Base-by-base conservation (phyloP, 164 flowering plant genomes). In the Chloranthus sessilifolius region DNA sequence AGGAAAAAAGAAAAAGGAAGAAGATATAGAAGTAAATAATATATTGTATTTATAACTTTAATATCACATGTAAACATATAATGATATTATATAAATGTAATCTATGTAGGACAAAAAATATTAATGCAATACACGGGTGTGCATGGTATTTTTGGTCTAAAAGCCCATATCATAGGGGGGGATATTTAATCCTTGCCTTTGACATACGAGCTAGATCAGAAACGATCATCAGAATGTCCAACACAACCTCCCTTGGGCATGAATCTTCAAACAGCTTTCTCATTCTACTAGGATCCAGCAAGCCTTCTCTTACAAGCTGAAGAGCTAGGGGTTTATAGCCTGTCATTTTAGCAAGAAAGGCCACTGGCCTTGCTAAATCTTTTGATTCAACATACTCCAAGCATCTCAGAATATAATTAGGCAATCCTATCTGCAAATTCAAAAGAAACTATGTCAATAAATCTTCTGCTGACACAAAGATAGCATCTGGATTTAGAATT, bases 151-250 rank as follows among this genome's bases (percentile, higher is more conserved):
- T n/a, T n/a, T n/a, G n/a, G n/a, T n/a, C n/a, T n/a, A n/a, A n/a
- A n/a, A n/a, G n/a, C n/a, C n/a, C n/a, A n/a, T n/a, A n/a, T n/a
- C n/a, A n/a, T n/a, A n/a, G n/a, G n/a, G n/a, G n/a, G n/a, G n/a
- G n/a, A n/a, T n/a, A n/a, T 3, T 1, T 42, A 42, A 43, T 56
- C 16, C 81, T 71, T 14, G 89, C 99, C 95, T 82, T 77, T 62
- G 91, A 83, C 92, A 85, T 82, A 15, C 97, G 89, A 54, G 97
- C 97, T 41, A 94, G 67, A 63, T 94, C 97, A 56, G 99, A 89
- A 33, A 89, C 51, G 55, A 87, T 83, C 92, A 83, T 89, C 55
- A 94, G 69, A 49, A 72, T 63, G 63, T 94, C 96, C 54, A 85
- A 53, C 19, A 63, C 72, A 52, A 87, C 92, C 56, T 87, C 99